Evolutionary conservation across 2,329 filamentous ascomycete species (phyloP).

Genomic region (Xylaria sp.): DNA sequence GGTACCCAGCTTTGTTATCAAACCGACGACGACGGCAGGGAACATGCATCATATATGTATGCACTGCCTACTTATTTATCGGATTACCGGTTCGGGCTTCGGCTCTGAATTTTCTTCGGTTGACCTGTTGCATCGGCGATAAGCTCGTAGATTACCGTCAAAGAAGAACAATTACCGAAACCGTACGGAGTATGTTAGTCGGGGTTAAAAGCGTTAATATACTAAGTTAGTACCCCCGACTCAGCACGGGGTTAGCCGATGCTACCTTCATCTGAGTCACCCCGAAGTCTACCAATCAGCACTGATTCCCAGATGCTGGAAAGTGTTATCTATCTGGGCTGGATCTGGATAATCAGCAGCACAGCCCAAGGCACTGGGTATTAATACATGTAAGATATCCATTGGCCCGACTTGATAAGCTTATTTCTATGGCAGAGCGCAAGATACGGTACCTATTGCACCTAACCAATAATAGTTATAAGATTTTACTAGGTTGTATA

Average conservation of each 20-base stretch:
- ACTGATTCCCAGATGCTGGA: not conserved
- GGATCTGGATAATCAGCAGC: no score
- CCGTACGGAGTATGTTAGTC: no score
- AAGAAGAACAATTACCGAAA: no score
- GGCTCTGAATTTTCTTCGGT: not conserved
- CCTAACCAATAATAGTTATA: no score
- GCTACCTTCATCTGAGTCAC: not conserved
- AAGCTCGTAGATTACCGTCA: not conserved
- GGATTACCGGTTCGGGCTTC: not conserved
- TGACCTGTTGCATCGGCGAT: not conserved
- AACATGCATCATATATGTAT: no score
- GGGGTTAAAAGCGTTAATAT: not conserved
- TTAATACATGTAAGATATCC: not conserved
- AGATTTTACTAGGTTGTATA: no score
- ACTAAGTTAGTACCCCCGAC: no score
- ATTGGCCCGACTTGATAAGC: not conserved
- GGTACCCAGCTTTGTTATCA: slow-evolving; percentile 6
- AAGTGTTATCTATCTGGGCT: not conserved
- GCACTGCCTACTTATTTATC: not conserved
- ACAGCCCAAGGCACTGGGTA: no score
- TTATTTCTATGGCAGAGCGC: no score
- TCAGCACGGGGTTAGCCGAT: not conserved
- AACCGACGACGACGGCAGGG: not conserved
- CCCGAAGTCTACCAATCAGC: not conserved
- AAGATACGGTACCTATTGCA: no score